These are phyloP conservation scores for Wickerhamiella galacta DNA, from an alignment of 805 yeast genomes.

Conservation along the genomic window DNA sequence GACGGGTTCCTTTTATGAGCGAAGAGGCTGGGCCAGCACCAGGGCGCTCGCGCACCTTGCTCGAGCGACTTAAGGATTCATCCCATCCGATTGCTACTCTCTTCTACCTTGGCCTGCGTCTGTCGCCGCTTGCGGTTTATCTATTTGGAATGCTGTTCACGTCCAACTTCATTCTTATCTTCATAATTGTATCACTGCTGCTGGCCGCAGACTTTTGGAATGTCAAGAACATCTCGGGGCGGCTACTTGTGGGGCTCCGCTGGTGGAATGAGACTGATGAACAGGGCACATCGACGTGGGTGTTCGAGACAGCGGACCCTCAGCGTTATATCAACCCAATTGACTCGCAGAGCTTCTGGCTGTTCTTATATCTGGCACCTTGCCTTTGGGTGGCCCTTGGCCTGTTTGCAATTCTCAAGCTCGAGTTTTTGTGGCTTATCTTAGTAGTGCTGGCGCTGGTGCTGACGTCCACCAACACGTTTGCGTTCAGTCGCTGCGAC, in stretches of 20 bases:
- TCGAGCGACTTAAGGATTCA: conserved; percentile 41
- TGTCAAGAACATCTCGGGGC: conserved; percentile 77
- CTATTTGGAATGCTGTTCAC: conserved; percentile 57
- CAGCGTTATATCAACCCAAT: conserved; percentile 62
- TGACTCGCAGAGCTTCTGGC: conserved; percentile 82
- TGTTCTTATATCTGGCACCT: conserved; percentile 59
- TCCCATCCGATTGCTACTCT: conserved; percentile 71
- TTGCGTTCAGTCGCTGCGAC: conserved; percentile 86
- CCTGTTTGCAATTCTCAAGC: conserved; percentile 57
- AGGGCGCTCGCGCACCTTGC: no score
- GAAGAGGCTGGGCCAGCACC: no score
- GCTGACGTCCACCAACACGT: conserved; percentile 62
- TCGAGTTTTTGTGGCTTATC: conserved; percentile 43
- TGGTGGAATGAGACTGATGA: conserved; percentile 90
- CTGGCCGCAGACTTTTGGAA: conserved; percentile 89
- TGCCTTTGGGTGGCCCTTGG: conserved; percentile 60
- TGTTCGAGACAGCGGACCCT: conserved; percentile 68
- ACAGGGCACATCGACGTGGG: conserved; percentile 62
- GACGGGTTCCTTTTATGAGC: not conserved
- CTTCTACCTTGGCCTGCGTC: conserved; percentile 43
- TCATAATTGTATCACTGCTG: conserved; percentile 58
- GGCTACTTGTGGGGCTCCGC: conserved; percentile 68
- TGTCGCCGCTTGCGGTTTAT: conserved; percentile 47
- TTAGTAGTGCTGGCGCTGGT: conserved; percentile 43
- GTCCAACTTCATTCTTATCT: conserved; percentile 39